Evolutionary conservation across 441 rosid species (phyloP).

Genomic region (Erysimum cheiri): DNA sequence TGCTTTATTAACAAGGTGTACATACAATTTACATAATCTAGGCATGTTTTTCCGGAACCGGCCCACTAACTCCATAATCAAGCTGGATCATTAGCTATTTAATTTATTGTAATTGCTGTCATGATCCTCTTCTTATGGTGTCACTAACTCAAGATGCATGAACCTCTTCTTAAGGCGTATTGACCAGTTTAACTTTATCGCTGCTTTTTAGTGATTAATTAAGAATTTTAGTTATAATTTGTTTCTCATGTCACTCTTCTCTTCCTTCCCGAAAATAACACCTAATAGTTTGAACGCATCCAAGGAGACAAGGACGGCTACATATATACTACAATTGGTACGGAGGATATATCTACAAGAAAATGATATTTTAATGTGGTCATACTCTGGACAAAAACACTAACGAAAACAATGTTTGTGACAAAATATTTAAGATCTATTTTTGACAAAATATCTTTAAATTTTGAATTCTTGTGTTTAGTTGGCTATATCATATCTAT

Average conservation of each 20-base stretch:
- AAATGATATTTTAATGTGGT: too few species aligned
- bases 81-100: background rate
- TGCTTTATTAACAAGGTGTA: background rate
- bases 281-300: background rate
- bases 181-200: too few species aligned
- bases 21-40: constrained; percentile 4
- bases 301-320: background rate
- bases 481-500: too few species aligned
- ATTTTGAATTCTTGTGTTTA: too few species aligned
- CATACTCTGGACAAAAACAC: too few species aligned
- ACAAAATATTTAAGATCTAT: background rate
- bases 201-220: too few species aligned
- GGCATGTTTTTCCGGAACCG: constrained; percentile 12
- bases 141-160: constrained; percentile 12
- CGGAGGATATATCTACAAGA: background rate
- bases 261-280: background rate
- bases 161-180: background rate
- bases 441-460: too few species aligned
- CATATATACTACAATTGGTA: background rate
- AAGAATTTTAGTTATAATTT: background rate
- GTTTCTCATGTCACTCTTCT: background rate
- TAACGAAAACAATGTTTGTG: background rate
- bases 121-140: background rate
- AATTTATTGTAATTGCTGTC: background rate
- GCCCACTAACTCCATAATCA: constrained; percentile 23